Base-by-base conservation (phyloP, 495 filamentous ascomycete genomes). In the Hypomontagnella monticulosa region DNA sequence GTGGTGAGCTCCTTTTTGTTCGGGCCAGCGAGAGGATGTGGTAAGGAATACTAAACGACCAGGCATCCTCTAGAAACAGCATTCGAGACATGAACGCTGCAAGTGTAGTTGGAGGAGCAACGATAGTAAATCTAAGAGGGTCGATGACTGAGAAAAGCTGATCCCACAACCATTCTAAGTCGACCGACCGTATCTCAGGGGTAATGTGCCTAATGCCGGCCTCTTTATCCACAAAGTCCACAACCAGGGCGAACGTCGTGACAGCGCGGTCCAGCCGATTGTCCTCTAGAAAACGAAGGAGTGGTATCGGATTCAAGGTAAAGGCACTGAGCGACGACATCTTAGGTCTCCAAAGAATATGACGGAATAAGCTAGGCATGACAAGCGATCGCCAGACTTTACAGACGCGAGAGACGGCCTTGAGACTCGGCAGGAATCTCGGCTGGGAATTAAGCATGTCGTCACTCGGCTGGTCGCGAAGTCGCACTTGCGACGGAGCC, bases 81-180 rank as follows among this genome's bases (percentile, higher is more conserved):
- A 69, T 70, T 19, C 77, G 71, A 8, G 76, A 76, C 30, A 82
- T 64, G 38, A 84, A 63, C 1, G 57, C 65, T 7, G 76, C 75
- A 2, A 84, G 72, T 18, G 68, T 73, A n/a, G 73, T 72, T 0
- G 78, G 74, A 23, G 73, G 75, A 3, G 78, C 77, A 27, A 84
- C 66, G 43, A 84, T 66, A 30, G 76, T 80, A 42, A 83, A 66
- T 16, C 74, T 71, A 14, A 71, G 41, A 4, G 78, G 80, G 53
- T 83, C 76, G 51, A 81, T 70, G 9, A 76, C 23, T 7, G 63
- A 61, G 47, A 84, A 81, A 6, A 84, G 20, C 38, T 69, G 44
- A 15, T 73, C 56, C 81, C 81, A 84, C n/a, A 83, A n/a, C 75
- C 74, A 81, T 47, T 69, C 69, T 1, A 69, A 61, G 23, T 72